Evolutionary conservation across 768 basidiomycete species (phyloP).

Genomic region (Dioszegia aurantiaca): DNA sequence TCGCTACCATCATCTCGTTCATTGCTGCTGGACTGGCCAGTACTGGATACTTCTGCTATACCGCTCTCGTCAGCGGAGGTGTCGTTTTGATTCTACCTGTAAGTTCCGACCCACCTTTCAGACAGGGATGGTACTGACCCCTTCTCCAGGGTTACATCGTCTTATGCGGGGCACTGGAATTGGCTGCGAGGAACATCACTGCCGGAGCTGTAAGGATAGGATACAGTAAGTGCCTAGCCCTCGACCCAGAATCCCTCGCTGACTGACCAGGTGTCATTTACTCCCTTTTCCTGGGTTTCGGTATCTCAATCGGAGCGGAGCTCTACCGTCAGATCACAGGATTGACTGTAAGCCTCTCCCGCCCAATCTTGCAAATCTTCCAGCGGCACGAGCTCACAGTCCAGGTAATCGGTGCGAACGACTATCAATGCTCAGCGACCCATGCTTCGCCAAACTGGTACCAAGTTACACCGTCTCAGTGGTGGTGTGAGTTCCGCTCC

Average conservation of each 20-base stretch:
- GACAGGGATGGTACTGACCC: constrained; percentile 1
- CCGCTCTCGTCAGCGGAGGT: constrained; percentile 71
- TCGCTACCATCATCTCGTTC: constrained; percentile 76
- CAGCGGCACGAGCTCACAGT: constrained; percentile 4
- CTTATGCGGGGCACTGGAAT: constrained; percentile 65
- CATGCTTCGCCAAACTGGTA: constrained; percentile 71
- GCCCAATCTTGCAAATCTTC: too few relatives aligned
- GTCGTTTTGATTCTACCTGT: constrained; percentile 80
- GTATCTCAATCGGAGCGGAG: constrained; percentile 74
- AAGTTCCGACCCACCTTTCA: constrained; percentile 34
- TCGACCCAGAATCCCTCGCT: too few relatives aligned
- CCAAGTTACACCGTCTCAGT: constrained; percentile 65
- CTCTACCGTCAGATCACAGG: constrained; percentile 63
- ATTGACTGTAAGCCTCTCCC: neutral
- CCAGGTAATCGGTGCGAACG: constrained; percentile 52
- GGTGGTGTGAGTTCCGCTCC: constrained; percentile 62
- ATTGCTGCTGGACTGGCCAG: constrained; percentile 70
- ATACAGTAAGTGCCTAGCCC: constrained; percentile 62
- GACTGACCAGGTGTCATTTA: constrained; percentile 57
- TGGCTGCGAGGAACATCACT: constrained; percentile 76
- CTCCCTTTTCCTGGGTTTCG: constrained; percentile 61
- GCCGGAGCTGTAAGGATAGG: constrained; percentile 79
- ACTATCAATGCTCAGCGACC: constrained; percentile 62
- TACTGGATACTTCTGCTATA: constrained; percentile 71
- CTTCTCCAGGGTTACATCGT: constrained; percentile 49